These are phyloP conservation scores for Candida golubevii DNA, from an alignment of 805 yeast species.

Conservation along the genomic window DNA sequence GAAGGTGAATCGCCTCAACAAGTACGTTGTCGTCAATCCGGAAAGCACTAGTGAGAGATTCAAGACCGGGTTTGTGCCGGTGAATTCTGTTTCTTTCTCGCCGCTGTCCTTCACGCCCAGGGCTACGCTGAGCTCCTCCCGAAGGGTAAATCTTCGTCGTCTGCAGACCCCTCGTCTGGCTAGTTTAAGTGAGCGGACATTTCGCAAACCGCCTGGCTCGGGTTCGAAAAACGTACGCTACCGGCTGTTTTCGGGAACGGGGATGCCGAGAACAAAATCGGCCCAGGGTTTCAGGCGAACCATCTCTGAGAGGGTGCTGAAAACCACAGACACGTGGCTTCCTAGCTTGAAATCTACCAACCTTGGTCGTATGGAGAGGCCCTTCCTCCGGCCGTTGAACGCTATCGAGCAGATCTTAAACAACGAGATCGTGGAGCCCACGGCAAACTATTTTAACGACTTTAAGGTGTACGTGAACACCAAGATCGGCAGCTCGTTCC, in stretches of 20 bases:
- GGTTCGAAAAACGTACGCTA: background rate
- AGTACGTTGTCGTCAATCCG: constrained; percentile 1
- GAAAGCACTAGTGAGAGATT: constrained; percentile 2
- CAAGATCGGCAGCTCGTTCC: constrained; percentile 4
- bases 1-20: constrained; percentile 4
- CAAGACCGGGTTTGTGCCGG: constrained; percentile 11
- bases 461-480: constrained; percentile 1
- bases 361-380: constrained; percentile 44
- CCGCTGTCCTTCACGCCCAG: constrained; percentile 1
- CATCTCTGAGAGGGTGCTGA: constrained; percentile 51
- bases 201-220: background rate
- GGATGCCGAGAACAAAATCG: constrained; percentile 12
- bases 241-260: constrained; percentile 22
- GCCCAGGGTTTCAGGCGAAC: constrained; percentile 46
- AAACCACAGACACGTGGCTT: constrained; percentile 49
- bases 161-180: constrained; percentile 1
- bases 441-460: constrained; percentile 24
- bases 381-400: constrained; percentile 49
- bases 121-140: background rate
- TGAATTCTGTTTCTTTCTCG: background rate
- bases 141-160: background rate
- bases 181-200: constrained; percentile 5
- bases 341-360: constrained; percentile 59
- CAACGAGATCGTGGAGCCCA: constrained; percentile 38
- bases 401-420: constrained; percentile 35